Evolutionary conservation across 176 grass and related monocot species (phyloP).

Genomic region (Oryza meyeriana): DNA sequence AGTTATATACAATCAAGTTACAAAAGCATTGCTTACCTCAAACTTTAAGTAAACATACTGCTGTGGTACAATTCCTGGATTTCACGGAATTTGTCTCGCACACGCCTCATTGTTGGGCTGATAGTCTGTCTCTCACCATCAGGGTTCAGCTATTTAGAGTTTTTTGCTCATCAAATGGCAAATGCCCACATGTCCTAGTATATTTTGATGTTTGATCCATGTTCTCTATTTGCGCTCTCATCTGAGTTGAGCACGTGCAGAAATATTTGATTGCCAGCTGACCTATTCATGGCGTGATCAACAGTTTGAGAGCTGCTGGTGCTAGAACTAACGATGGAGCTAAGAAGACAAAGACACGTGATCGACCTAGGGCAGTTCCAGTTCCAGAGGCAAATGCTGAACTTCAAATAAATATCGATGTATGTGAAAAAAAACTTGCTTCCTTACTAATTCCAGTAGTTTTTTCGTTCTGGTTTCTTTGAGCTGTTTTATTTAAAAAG

Average conservation of each 20-base stretch:
- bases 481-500: background rate
- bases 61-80: slow-evolving; percentile 7
- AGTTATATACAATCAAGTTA: background rate
- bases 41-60: slow-evolving; percentile 2
- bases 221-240: background rate
- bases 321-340: slow-evolving; percentile 63
- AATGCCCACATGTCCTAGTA: slow-evolving; percentile 8
- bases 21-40: background rate
- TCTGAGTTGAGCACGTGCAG: slow-evolving; percentile 7
- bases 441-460: slow-evolving; percentile 4
- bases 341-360: slow-evolving; percentile 67
- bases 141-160: background rate
- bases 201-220: background rate
- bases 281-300: slow-evolving; percentile 27
- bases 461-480: slow-evolving; percentile 27
- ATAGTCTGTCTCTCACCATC: slow-evolving; percentile 7
- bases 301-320: slow-evolving; percentile 65
- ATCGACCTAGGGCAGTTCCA: slow-evolving; percentile 66
- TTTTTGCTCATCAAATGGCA: background rate
- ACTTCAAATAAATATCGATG: slow-evolving; percentile 86
- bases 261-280: slow-evolving; percentile 10
- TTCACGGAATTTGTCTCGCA: background rate
- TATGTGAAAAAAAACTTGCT: slow-evolving; percentile 47
- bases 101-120: slow-evolving; percentile 6
- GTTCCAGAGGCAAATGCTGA: slow-evolving; percentile 90